These are phyloP conservation scores for Cyathus striatus DNA, from an alignment of 768 basidiomycete genomes.

Conservation along the genomic window DNA sequence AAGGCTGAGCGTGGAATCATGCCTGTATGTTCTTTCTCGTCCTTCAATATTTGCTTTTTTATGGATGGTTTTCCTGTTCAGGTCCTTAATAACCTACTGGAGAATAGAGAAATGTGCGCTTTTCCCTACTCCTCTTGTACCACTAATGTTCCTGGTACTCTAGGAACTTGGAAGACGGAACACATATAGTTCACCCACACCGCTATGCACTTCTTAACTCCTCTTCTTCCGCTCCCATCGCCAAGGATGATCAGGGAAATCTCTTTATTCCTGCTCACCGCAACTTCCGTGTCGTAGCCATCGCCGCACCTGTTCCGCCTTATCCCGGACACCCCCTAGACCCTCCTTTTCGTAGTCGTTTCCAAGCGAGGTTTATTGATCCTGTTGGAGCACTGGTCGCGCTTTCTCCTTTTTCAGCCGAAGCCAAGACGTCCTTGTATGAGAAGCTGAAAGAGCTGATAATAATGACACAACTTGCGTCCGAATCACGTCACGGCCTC, in stretches of 20 bases:
- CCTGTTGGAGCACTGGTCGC: conserved; percentile 49
- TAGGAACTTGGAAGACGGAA: conserved; percentile 67
- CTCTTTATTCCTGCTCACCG: conserved; percentile 61
- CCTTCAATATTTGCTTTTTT: background rate
- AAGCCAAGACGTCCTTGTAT: conserved; percentile 21
- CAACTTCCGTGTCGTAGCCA: conserved; percentile 65
- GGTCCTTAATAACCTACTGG: conserved; percentile 63
- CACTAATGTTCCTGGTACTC: background rate
- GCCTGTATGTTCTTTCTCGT: conserved; percentile 40
- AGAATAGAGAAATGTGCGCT: conserved; percentile 64
- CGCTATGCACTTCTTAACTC: conserved; percentile 47
- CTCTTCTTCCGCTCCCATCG: conserved; percentile 15
- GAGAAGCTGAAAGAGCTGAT: conserved; percentile 51
- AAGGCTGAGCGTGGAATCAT: conserved; percentile 71
- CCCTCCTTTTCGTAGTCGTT: conserved; percentile 65
- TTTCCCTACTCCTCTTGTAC: background rate
- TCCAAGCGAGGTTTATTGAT: conserved; percentile 65
- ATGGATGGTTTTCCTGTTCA: conserved; percentile 11
- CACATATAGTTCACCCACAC: conserved; percentile 63
- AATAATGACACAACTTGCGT: conserved; percentile 57
- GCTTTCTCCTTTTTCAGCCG: conserved; percentile 17
- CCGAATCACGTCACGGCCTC: conserved; percentile 49
- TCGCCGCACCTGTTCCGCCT: conserved; percentile 65
- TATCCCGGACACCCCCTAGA: conserved; percentile 64
- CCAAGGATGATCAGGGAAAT: conserved; percentile 31